These are phyloP conservation scores for Clohesyomyces aquaticus DNA, from an alignment of 495 filamentous ascomycete species.

Conservation along the genomic window DNA sequence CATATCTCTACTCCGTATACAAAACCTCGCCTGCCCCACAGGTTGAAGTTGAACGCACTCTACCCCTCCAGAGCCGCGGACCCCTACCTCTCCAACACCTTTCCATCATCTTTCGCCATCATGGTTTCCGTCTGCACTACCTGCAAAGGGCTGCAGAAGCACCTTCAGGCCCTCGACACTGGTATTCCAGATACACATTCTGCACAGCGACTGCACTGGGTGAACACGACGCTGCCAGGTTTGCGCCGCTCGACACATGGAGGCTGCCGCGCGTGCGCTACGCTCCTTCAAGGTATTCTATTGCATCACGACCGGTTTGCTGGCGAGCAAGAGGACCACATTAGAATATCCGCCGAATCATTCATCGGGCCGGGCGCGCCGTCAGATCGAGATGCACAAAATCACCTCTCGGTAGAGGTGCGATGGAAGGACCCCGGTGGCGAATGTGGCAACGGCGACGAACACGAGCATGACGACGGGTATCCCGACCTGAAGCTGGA, in stretches of 20 bases:
- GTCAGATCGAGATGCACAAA: conserved; percentile 13
- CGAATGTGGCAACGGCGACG: conserved; percentile 11
- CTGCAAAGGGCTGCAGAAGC: conserved; percentile 34
- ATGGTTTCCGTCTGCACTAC: conserved; percentile 39
- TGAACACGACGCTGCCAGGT: conserved; percentile 31
- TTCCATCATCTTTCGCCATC: conserved; percentile 1
- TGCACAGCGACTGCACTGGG: conserved; percentile 6
- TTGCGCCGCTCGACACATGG: conserved; percentile 28
- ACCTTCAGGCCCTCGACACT: conserved; percentile 14
- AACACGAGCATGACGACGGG: conserved; percentile 25
- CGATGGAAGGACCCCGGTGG: conserved; percentile 23
- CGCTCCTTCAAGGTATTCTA: conserved; percentile 33
- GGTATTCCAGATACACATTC: conserved; percentile 18
- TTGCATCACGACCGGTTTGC: conserved; percentile 36
- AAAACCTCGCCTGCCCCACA: conserved; percentile 24
- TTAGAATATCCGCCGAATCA: conserved; percentile 30
- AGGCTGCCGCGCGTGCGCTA: conserved; percentile 37
- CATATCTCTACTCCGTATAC: no score
- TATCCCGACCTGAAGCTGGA: conserved; percentile 38
- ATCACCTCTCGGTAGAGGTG: conserved; percentile 37
- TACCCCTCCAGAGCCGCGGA: conserved; percentile 13
- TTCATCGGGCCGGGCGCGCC: conserved; percentile 1
- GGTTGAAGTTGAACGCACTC: conserved; percentile 1
- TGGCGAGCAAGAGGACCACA: conserved; percentile 20
- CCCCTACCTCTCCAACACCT: neutral